phyloP scores from a whole-genome alignment of 129 eudicot genomes.

The Smallanthus sonchifolius region DNA sequence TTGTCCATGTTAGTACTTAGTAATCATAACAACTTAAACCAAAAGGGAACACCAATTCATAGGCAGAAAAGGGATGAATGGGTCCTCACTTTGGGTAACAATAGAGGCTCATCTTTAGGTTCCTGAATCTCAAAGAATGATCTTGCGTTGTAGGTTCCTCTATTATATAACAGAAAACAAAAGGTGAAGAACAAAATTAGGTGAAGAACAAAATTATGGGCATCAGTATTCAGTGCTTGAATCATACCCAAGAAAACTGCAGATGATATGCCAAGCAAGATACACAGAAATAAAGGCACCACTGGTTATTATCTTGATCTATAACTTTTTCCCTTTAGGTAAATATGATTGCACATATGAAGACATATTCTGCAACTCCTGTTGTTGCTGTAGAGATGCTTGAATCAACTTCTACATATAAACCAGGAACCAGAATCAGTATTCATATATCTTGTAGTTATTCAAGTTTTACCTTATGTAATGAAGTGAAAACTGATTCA shows the following conservation, averaged over 20 bases:
- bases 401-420: conserved; percentile 71
- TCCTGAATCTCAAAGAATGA: conserved; percentile 38
- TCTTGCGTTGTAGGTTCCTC: conserved; percentile 54
- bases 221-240: neutral
- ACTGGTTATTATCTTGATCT: conserved; percentile 33
- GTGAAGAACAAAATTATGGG: neutral
- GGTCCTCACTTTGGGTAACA: conserved; percentile 52
- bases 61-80: neutral
- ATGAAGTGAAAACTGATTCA: too few species aligned
- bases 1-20: conserved; percentile 5
- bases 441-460: neutral
- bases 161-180: conserved; percentile 33
- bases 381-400: conserved; percentile 69
- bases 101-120: conserved; percentile 55
- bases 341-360: conserved; percentile 50
- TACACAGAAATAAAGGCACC: conserved; percentile 33
- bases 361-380: conserved; percentile 70
- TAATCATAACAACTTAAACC: conserved; percentile 9
- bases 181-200: too few species aligned
- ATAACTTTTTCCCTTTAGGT: conserved; percentile 38
- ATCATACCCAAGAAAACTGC: neutral
- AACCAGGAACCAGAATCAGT: conserved; percentile 20
- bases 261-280: neutral
- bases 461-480: neutral
- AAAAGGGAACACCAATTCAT: neutral